Conservation (phyloP, 2,329 filamentous ascomycete genomes). For the Exserohilum turcica region DNA sequence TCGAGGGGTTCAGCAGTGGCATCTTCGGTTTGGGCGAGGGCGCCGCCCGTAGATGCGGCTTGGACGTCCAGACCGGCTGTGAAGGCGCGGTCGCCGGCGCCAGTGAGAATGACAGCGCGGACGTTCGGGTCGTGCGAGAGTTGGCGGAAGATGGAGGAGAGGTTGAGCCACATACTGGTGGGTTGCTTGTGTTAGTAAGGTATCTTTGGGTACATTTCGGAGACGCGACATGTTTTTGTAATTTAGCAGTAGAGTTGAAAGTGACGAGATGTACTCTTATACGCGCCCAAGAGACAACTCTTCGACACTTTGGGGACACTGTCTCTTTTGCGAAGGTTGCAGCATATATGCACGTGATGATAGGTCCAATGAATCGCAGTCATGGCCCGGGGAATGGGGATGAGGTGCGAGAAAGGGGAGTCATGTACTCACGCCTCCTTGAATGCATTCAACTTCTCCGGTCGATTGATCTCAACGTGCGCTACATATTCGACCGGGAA, state of each 20-base stretch:
- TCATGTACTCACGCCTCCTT: slow-evolving; percentile 61
- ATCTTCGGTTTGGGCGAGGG: slow-evolving; percentile 44
- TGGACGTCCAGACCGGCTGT: slow-evolving; percentile 83
- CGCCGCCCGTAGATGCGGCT: slow-evolving; percentile 63
- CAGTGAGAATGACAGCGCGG: slow-evolving; percentile 78
- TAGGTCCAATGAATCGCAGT: too few relatives aligned
- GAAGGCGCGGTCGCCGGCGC: slow-evolving; percentile 82
- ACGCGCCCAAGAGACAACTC: too few relatives aligned
- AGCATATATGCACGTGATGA: neutral
- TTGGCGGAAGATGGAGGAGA: slow-evolving; percentile 71
- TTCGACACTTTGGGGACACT: neutral
- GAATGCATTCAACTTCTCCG: slow-evolving; percentile 87
- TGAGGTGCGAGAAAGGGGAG: neutral
- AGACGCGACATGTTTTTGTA: neutral
- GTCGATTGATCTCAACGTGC: slow-evolving; percentile 91
- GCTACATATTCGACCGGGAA: slow-evolving; percentile 74
- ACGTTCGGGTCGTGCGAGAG: slow-evolving; percentile 75
- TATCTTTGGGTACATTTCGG: neutral
- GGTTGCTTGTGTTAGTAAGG: neutral
- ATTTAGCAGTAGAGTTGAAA: neutral
- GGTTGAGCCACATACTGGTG: slow-evolving; percentile 79
- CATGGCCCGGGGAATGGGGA: too few relatives aligned
- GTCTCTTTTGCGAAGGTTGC: neutral
- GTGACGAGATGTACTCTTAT: neutral
- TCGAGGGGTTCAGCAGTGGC: slow-evolving; percentile 52